Percentiles rank a stretch among this genome's conserved stretches.
Evolutionary conservation across 495 filamentous ascomycete species (phyloP).

Genomic region (Daldinia decipiens): DNA sequence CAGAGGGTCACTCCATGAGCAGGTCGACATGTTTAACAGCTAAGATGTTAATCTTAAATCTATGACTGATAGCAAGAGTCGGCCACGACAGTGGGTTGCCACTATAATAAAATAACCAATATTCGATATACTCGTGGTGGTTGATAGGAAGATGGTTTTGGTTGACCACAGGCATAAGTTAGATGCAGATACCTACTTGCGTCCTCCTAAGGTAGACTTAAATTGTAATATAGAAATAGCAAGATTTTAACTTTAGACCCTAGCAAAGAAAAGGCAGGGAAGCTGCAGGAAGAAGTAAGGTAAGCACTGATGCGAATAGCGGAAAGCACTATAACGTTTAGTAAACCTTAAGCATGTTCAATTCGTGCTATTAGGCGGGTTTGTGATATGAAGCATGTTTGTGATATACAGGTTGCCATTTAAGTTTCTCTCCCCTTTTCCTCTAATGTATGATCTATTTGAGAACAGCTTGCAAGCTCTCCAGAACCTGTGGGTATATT

Average conservation of each 20-base stretch:
- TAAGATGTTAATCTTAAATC: neutral
- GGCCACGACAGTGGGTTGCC: conserved; percentile 15
- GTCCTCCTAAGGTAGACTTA: neutral
- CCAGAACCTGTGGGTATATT: conserved; percentile 66
- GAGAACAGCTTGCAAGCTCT: conserved; percentile 77
- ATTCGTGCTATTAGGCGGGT: conserved; percentile 38
- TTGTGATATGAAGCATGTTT: conserved; percentile 42
- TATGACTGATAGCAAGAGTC: neutral
- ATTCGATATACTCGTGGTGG: conserved; percentile 14
- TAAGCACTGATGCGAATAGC: conserved; percentile 15
- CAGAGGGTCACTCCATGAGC: conserved; percentile 34
- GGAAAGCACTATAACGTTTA: conserved; percentile 13
- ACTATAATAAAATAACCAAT: conserved; percentile 22
- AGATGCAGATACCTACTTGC: neutral
- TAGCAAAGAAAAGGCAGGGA: conserved; percentile 20
- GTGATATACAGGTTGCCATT: conserved; percentile 48
- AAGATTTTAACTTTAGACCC: conserved; percentile 8
- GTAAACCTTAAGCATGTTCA: conserved; percentile 36
- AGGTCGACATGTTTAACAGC: conserved; percentile 27
- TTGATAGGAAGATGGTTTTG: conserved; percentile 6
- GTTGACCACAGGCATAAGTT: neutral
- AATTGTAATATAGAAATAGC: neutral
- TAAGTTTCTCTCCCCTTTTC: conserved; percentile 20
- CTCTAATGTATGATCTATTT: conserved; percentile 64
- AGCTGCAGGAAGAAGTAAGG: conserved; percentile 17